Evolutionary conservation across 192 early-diverging fungal species (phyloP).

Genomic region (Radiomyces spectabilis): DNA sequence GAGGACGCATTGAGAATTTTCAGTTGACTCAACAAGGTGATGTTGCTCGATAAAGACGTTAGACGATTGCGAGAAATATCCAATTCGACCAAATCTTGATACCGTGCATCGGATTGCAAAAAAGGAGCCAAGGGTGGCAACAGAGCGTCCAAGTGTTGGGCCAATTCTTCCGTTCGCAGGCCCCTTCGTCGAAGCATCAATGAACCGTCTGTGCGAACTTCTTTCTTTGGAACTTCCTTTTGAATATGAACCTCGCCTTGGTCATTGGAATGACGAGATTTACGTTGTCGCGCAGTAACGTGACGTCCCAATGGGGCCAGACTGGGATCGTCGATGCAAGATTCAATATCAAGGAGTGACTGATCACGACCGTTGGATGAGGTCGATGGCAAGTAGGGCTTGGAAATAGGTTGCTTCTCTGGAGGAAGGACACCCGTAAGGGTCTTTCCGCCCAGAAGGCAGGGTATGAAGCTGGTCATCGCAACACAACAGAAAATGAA

Average conservation of each 20-base stretch:
- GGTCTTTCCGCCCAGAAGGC: slow-evolving; percentile 1
- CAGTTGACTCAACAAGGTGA: slow-evolving; percentile 25
- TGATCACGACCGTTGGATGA: no score
- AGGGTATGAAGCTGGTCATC: not conserved
- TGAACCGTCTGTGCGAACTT: not conserved
- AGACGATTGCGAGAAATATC: slow-evolving; percentile 49
- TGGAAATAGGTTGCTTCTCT: not conserved
- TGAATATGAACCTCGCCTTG: slow-evolving; percentile 10
- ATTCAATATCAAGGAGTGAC: slow-evolving; percentile 39
- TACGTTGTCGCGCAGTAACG: slow-evolving; percentile 10
- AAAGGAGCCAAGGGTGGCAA: slow-evolving; percentile 23
- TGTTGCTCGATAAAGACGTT: slow-evolving; percentile 26
- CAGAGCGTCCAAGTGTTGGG: slow-evolving; percentile 19
- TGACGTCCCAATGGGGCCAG: slow-evolving; percentile 44
- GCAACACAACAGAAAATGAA: not conserved
- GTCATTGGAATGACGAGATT: not conserved
- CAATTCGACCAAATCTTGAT: slow-evolving; percentile 32
- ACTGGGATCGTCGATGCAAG: slow-evolving; percentile 49
- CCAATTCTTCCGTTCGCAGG: slow-evolving; percentile 30
- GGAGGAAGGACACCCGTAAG: slow-evolving; percentile 1
- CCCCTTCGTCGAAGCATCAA: slow-evolving; percentile 34
- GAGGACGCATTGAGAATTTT: slow-evolving; percentile 35
- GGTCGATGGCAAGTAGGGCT: not conserved
- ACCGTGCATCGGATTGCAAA: not conserved
- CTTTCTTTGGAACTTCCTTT: not conserved